Percentiles rank a stretch among this genome's conserved stretches.
Conservation (phyloP, 2,329 filamentous ascomycete species). For the Calonectria leucothoes region DNA sequence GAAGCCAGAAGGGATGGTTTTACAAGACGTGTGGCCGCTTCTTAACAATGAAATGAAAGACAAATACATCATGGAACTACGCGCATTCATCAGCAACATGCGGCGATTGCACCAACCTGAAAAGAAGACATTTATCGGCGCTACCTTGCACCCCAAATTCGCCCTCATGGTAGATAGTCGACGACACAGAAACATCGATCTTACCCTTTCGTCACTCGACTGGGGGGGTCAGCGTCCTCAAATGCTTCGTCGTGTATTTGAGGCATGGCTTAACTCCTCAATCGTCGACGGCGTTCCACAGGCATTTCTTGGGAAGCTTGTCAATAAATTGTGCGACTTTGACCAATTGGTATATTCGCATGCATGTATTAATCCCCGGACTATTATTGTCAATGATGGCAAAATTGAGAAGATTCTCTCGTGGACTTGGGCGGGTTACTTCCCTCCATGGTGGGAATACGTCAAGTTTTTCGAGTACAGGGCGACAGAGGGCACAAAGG, state of each 20-base stretch:
- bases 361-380: constrained; percentile 41
- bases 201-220: background rate
- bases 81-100: constrained; percentile 41
- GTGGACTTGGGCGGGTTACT: constrained; percentile 48
- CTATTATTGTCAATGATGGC: constrained; percentile 43
- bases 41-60: constrained; percentile 38
- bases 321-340: background rate
- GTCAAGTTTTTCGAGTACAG: constrained; percentile 48
- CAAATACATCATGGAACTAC: constrained; percentile 39
- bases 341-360: constrained; percentile 38
- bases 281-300: constrained; percentile 18
- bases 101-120: constrained; percentile 11
- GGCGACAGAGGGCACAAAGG: constrained; percentile 45
- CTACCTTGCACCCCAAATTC: background rate
- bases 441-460: constrained; percentile 50
- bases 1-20: constrained; percentile 36
- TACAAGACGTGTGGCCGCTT: constrained; percentile 44
- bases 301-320: constrained; percentile 11
- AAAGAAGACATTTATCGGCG: background rate
- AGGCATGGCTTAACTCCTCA: background rate
- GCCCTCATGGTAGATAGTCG: background rate
- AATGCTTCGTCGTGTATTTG: background rate
- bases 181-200: background rate
- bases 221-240: background rate
- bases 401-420: constrained; percentile 41